Conservation (phyloP, 139 green algal species). For the Desmodesmus armatus region DNA sequence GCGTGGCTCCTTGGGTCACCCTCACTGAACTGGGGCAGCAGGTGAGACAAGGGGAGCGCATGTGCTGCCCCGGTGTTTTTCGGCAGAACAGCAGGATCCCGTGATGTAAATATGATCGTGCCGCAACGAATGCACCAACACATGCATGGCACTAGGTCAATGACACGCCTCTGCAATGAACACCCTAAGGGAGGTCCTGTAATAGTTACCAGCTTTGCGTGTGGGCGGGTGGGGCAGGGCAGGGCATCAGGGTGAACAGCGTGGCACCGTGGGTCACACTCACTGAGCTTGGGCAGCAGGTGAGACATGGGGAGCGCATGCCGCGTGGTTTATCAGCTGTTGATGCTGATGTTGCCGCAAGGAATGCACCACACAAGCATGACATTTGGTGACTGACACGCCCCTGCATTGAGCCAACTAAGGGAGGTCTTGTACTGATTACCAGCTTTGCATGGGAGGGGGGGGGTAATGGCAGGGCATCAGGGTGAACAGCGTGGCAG, state of each 20-base stretch:
- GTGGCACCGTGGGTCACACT: slow-evolving; percentile 88
- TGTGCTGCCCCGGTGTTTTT: too few species aligned
- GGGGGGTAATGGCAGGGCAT: slow-evolving; percentile 83
- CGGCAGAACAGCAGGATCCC: neutral
- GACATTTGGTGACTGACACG: neutral
- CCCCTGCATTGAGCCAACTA: too few species aligned
- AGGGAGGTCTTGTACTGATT: too few species aligned
- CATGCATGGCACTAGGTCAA: neutral
- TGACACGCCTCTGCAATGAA: too few species aligned
- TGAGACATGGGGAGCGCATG: slow-evolving; percentile 12
- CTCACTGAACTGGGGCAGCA: slow-evolving; percentile 68
- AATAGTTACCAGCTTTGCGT: slow-evolving; percentile 85
- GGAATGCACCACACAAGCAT: too few species aligned
- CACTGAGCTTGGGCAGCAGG: slow-evolving; percentile 68
- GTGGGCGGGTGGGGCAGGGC: slow-evolving; percentile 87
- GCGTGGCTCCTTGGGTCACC: slow-evolving; percentile 88
- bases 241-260: slow-evolving; percentile 84
- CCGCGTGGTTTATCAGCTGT: too few species aligned
- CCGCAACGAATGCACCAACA: too few species aligned
- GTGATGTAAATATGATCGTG: neutral
- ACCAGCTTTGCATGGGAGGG: slow-evolving; percentile 90
- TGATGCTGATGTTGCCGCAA: neutral
- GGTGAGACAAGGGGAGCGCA: slow-evolving; percentile 19
- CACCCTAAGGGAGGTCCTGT: too few species aligned
- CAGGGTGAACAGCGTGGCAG: slow-evolving; percentile 81